Base-by-base conservation (phyloP, 2,329 filamentous ascomycete species). In the Pseudopithomyces chartarum region DNA sequence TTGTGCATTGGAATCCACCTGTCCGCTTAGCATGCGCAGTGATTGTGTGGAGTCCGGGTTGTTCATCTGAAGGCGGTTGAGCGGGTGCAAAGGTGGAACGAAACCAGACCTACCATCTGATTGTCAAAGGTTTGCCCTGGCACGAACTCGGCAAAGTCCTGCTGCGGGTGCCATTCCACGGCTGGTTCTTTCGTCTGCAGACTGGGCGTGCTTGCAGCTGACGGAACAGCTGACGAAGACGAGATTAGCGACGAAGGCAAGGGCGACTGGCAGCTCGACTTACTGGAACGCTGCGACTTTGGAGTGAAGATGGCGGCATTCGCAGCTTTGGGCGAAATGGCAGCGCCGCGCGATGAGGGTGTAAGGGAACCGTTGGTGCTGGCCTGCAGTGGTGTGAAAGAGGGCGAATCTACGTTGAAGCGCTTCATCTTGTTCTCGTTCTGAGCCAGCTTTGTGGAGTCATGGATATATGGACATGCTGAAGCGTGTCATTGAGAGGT, bases 401-500 rank as follows among this genome's bases (percentile, higher is more conserved):
- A 91, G 12, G 95, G 94, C 8, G 95, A 98, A 70, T 98, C 95
- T 70, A 97, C 95, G 76, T 96, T 99, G 64, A 99, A 83, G 26
- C 89, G 82, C 76, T 92, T 95, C 77, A 91, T 92, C 33, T 66
- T 63, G 57, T 74, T 78, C 55, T 87, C 85, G 70, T 77, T 68
- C 69, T 82, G 81, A 73, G 78, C 80, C 61, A 81, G 79, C 76
- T 88, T 92, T 65, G 86, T 83, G 57, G 87, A 85, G 65, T 95
- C 91, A 78, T 97, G 92, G 71, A 92, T 95, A 79, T 96, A 97
- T 63, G 90, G 87, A 78, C 92, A 97, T 58, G 73, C 73, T 75
- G 57, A 57, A 56, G 52, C 32, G 53, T 36, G 66, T 73, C 58
- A 71, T 55, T 39, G 65, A 43, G 11, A 8, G 50, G 49, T 58